Evolutionary conservation across 139 green algal genomes (phyloP).

Genomic region (Chlamydomonas sp.): DNA sequence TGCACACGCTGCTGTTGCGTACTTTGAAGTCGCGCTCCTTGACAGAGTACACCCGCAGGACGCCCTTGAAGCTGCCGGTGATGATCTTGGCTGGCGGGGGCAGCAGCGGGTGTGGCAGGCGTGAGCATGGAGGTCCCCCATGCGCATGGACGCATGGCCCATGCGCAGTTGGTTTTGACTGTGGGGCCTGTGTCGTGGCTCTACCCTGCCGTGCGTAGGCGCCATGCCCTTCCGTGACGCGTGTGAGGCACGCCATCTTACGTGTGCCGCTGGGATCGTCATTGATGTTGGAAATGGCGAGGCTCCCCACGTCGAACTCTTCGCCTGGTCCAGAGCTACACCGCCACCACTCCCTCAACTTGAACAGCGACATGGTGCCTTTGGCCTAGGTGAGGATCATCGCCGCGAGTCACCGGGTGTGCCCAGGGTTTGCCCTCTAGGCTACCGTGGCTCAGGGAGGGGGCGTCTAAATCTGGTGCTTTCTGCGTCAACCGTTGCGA

Average conservation of each 20-base stretch:
- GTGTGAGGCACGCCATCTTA: too few species aligned
- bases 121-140: not conserved
- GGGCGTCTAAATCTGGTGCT: too few species aligned
- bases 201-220: too few species aligned
- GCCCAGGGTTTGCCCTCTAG: too few species aligned
- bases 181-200: not conserved
- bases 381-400: too few species aligned
- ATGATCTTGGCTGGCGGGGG: conserved; percentile 47
- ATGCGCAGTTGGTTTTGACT: too few species aligned
- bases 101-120: not conserved
- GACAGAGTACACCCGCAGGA: conserved; percentile 49
- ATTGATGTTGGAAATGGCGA: conserved; percentile 46
- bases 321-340: conserved; percentile 36
- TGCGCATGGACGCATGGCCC: too few species aligned
- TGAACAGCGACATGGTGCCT: conserved; percentile 58
- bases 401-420: too few species aligned
- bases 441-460: too few species aligned
- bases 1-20: too few species aligned
- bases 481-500: too few species aligned
- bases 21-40: conserved; percentile 31
- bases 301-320: conserved; percentile 49
- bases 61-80: conserved; percentile 50
- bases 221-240: too few species aligned
- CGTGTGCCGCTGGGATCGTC: conserved; percentile 34
- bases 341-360: conserved; percentile 47